These are phyloP conservation scores for Neoscytalidium dimidiatum DNA, from an alignment of 2,329 filamentous ascomycete species.

Conservation along the genomic window DNA sequence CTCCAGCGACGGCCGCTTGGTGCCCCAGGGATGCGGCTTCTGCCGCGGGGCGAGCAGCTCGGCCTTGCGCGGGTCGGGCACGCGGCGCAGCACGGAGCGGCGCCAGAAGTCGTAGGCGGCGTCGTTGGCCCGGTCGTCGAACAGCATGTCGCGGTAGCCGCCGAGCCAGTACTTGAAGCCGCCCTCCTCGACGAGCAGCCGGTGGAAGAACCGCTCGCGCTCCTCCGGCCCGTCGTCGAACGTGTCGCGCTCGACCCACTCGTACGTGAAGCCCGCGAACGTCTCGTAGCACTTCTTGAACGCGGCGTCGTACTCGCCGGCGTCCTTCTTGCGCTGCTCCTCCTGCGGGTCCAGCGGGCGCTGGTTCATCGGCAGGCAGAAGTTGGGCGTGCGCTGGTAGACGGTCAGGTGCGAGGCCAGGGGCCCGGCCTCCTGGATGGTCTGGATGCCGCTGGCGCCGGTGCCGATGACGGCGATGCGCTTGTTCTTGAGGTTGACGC, in stretches of 20 bases:
- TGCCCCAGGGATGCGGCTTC: slow-evolving; percentile 49
- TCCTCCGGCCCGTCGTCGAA: slow-evolving; percentile 25
- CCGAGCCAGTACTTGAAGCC: slow-evolving; percentile 41
- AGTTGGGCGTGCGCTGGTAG: slow-evolving; percentile 24
- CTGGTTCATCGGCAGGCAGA: slow-evolving; percentile 32
- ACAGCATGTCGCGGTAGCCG: slow-evolving; percentile 28
- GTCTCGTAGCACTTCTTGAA: slow-evolving; percentile 32
- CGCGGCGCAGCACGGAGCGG: slow-evolving; percentile 32
- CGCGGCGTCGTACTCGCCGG: neutral
- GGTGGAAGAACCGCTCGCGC: slow-evolving; percentile 24
- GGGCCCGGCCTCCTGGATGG: slow-evolving; percentile 23
- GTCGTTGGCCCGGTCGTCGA: slow-evolving; percentile 26
- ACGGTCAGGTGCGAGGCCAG: neutral
- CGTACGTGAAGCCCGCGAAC: slow-evolving; percentile 28
- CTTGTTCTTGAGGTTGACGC: slow-evolving; percentile 12
- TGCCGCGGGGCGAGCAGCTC: slow-evolving; percentile 53
- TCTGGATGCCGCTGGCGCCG: slow-evolving; percentile 18
- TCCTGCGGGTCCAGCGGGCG: slow-evolving; percentile 23
- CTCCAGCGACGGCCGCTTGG: slow-evolving; percentile 37
- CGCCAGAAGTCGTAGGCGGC: slow-evolving; percentile 25
- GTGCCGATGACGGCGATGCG: slow-evolving; percentile 20
- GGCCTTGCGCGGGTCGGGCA: slow-evolving; percentile 51
- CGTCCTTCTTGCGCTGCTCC: slow-evolving; percentile 24
- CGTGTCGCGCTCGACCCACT: slow-evolving; percentile 16
- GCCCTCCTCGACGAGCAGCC: slow-evolving; percentile 34